Conservation (phyloP, 164 flowering plant genomes). For the Stephania yunnanensis region DNA sequence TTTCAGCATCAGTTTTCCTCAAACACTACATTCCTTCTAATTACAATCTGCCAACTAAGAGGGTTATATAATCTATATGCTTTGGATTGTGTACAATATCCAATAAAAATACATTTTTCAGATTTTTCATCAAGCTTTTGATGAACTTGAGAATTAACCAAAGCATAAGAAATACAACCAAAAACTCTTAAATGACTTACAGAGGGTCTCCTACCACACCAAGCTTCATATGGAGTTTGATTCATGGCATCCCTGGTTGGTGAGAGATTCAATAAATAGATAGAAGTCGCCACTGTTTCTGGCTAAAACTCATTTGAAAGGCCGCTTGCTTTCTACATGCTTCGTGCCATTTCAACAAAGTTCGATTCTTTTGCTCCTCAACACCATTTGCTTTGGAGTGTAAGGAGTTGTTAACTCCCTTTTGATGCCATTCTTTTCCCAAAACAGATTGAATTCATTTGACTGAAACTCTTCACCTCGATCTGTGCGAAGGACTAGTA, state of each 20-base stretch:
- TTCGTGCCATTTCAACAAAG: slow-evolving; percentile 6
- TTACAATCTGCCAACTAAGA: too few relatives aligned
- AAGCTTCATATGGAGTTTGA: neutral
- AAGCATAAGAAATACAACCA: too few relatives aligned
- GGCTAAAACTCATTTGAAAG: slow-evolving; percentile 4
- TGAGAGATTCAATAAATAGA: neutral
- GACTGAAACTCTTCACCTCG: neutral
- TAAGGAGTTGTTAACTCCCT: neutral
- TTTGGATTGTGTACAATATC: too few relatives aligned
- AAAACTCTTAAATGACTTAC: neutral
- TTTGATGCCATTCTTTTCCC: neutral
- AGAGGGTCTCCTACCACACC: neutral
- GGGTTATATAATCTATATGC: too few relatives aligned
- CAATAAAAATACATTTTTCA: too few relatives aligned
- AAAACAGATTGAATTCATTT: neutral
- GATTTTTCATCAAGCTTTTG: too few relatives aligned
- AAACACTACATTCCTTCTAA: too few relatives aligned
- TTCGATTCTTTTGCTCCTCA: neutral
- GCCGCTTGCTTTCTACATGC: neutral
- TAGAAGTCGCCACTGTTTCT: neutral
- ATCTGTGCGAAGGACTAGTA: neutral
- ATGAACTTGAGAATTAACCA: too few relatives aligned
- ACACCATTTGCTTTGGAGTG: neutral
- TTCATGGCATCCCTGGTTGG: neutral
- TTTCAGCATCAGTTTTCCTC: too few relatives aligned